A percentile compares a stretch with the other conserved stretches of the same genome.
Evolutionary conservation across 208 protist genomes (phyloP).

Genomic region (Crithidia fasciculata): DNA sequence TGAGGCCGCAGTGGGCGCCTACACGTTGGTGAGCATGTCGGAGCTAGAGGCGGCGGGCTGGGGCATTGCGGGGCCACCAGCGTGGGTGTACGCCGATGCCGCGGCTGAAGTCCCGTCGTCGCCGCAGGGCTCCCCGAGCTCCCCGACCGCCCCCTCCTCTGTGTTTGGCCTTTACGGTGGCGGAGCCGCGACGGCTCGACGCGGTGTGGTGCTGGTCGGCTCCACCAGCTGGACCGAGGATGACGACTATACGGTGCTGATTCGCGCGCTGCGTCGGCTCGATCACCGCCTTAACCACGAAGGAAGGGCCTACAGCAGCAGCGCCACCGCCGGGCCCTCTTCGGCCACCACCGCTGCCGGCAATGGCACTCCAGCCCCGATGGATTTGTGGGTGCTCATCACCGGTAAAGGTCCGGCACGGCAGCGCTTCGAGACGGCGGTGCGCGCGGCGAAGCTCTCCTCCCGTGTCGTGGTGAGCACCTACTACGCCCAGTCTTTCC

Average conservation of each 20-base stretch:
- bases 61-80: conserved; percentile 68
- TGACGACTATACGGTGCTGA: conserved; percentile 96
- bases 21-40: conserved; percentile 17
- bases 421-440: conserved; percentile 65
- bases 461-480: conserved; percentile 83
- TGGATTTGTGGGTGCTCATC: conserved; percentile 78
- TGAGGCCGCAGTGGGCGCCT: neutral
- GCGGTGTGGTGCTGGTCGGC: conserved; percentile 86
- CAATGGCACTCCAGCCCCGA: conserved; percentile 1
- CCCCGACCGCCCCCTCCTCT: neutral
- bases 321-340: conserved; percentile 13
- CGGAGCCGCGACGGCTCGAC: neutral
- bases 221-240: conserved; percentile 97
- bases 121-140: conserved; percentile 6
- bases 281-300: conserved; percentile 72
- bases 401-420: conserved; percentile 77
- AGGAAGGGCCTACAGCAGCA: conserved; percentile 6
- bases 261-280: conserved; percentile 85
- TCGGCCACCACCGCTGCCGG: too few relatives aligned
- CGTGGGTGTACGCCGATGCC: conserved; percentile 57
- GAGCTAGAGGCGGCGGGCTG: conserved; percentile 37
- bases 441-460: conserved; percentile 58
- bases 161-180: neutral
- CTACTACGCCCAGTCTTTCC: conserved; percentile 89
- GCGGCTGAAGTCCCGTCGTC: conserved; percentile 11